Conservation (phyloP, 495 filamentous ascomycete genomes). For the Umbilicaria muhlenbergii region DNA sequence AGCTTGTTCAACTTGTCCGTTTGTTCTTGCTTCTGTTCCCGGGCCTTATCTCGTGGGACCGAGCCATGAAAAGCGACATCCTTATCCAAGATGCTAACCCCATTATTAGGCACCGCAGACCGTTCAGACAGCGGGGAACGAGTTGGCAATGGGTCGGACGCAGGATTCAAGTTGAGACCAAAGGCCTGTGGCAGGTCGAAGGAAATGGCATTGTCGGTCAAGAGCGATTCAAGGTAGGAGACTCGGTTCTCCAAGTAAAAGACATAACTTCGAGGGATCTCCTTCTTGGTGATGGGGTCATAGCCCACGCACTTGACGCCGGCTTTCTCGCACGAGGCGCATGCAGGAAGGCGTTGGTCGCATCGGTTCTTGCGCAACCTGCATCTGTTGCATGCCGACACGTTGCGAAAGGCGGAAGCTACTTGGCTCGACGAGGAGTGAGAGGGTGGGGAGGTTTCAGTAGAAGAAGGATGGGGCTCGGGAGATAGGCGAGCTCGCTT, state of each 20-base stretch:
- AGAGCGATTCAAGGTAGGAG: slow-evolving; percentile 64
- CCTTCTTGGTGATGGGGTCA: slow-evolving; percentile 87
- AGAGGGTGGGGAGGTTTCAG: background rate
- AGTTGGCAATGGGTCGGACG: slow-evolving; percentile 17
- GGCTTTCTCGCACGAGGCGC: slow-evolving; percentile 81
- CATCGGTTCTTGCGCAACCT: slow-evolving; percentile 86
- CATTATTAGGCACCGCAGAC: background rate
- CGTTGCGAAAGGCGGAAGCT: slow-evolving; percentile 68
- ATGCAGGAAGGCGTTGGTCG: slow-evolving; percentile 81
- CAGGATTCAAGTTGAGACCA: slow-evolving; percentile 46
- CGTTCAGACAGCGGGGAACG: slow-evolving; percentile 6
- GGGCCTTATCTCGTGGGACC: slow-evolving; percentile 13
- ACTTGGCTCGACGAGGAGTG: slow-evolving; percentile 15
- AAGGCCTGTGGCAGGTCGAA: slow-evolving; percentile 66
- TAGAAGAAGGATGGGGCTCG: background rate
- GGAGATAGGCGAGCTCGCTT: slow-evolving; percentile 8
- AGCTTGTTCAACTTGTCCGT: slow-evolving; percentile 51
- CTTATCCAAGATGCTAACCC: background rate
- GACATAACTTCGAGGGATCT: slow-evolving; percentile 89
- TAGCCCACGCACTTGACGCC: slow-evolving; percentile 82
- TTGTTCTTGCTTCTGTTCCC: slow-evolving; percentile 38
- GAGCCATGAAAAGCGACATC: no score
- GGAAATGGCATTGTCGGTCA: slow-evolving; percentile 50
- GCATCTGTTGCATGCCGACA: slow-evolving; percentile 89
- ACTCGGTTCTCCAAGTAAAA: slow-evolving; percentile 84